phyloP scores from a whole-genome alignment of 2,329 filamentous ascomycete species.

The Fusarium incarnatum region DNA sequence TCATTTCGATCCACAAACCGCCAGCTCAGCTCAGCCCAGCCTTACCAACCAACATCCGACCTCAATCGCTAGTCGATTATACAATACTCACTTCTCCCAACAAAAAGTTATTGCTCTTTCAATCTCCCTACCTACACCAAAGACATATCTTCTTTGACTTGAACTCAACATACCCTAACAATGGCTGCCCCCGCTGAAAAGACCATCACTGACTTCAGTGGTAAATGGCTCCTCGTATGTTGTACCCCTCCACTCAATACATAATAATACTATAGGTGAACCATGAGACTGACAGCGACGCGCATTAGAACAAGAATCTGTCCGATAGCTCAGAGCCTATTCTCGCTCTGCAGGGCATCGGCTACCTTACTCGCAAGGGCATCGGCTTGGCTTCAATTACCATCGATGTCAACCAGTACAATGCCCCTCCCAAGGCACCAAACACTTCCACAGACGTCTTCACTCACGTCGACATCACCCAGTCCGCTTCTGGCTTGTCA shows the following conservation, averaged over 20 bases:
- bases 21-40: conserved; percentile 12
- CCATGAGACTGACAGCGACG: conserved; percentile 10
- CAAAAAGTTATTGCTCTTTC: conserved; percentile 1
- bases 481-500: conserved; percentile 78
- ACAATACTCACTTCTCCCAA: not conserved
- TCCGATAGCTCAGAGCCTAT: conserved; percentile 76
- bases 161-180: conserved; percentile 42
- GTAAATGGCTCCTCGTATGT: conserved; percentile 76
- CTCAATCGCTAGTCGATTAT: not conserved
- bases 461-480: conserved; percentile 77
- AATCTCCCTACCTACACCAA: not conserved
- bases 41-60: conserved; percentile 8
- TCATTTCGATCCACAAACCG: conserved; percentile 37
- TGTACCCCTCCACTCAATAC: not conserved
- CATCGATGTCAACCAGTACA: conserved; percentile 69
- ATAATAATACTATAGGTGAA: not conserved
- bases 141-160: not conserved
- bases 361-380: conserved; percentile 78
- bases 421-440: conserved; percentile 57
- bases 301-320: conserved; percentile 75
- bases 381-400: conserved; percentile 77
- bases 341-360: conserved; percentile 77
- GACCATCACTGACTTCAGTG: conserved; percentile 75
- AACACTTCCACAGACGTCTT: conserved; percentile 55
- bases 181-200: conserved; percentile 80